phyloP scores from a whole-genome alignment of 345 rosid genomes.

The Arabis alpina region DNA sequence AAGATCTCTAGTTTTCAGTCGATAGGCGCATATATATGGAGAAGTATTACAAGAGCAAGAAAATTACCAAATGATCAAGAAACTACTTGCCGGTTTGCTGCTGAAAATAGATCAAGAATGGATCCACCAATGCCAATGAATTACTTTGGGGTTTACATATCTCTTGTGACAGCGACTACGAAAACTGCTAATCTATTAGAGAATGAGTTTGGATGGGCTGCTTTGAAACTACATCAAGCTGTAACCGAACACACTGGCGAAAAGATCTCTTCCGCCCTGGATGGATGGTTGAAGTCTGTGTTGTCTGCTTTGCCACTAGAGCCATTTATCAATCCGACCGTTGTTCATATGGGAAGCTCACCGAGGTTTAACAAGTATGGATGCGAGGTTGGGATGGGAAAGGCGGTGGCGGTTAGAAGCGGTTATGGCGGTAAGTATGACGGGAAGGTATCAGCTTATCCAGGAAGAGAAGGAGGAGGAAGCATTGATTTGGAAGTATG shows the following conservation, averaged over 20 bases:
- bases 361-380: slow-evolving; percentile 81
- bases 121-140: slow-evolving; percentile 42
- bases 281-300: slow-evolving; percentile 42
- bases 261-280: slow-evolving; percentile 36
- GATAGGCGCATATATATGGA: slow-evolving; percentile 59
- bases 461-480: slow-evolving; percentile 69
- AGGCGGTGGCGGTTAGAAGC: slow-evolving; percentile 69
- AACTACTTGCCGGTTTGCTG: slow-evolving; percentile 55
- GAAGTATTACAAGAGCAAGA: slow-evolving; percentile 59
- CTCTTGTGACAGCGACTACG: slow-evolving; percentile 33
- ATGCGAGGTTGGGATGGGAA: slow-evolving; percentile 74
- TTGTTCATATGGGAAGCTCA: slow-evolving; percentile 77
- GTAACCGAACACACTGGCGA: slow-evolving; percentile 49
- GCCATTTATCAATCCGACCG: slow-evolving; percentile 31
- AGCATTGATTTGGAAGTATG: slow-evolving; percentile 76
- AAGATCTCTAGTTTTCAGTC: slow-evolving; percentile 75
- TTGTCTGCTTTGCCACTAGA: slow-evolving; percentile 35
- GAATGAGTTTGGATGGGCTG: slow-evolving; percentile 64
- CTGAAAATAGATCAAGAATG: slow-evolving; percentile 56
- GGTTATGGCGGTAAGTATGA: slow-evolving; percentile 67
- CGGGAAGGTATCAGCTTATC: slow-evolving; percentile 64
- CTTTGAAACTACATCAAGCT: slow-evolving; percentile 58
- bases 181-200: slow-evolving; percentile 52
- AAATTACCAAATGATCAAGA: slow-evolving; percentile 40
- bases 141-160: slow-evolving; percentile 62